These are phyloP conservation scores for Colletotrichum tabaci DNA, from an alignment of 2,329 filamentous ascomycete genomes.

Conservation along the genomic window DNA sequence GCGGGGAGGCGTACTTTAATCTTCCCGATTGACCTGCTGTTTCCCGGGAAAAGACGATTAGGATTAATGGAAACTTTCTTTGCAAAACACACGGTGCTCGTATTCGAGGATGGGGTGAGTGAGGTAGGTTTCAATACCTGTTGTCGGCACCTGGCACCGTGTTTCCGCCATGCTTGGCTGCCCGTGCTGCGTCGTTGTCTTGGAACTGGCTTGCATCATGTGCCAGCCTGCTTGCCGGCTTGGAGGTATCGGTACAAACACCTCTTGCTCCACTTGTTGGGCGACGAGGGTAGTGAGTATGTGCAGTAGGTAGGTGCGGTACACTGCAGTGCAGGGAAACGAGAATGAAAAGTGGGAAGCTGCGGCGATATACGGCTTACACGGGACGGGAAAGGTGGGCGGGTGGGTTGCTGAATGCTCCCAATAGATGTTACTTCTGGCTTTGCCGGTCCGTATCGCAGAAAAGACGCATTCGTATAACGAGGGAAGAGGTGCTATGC, in stretches of 20 bases:
- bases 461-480: background rate
- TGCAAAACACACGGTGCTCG: slow-evolving; percentile 13
- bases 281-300: slow-evolving; percentile 8
- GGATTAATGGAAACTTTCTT: slow-evolving; percentile 8
- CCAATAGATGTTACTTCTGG: slow-evolving; percentile 18
- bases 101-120: slow-evolving; percentile 23
- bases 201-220: slow-evolving; percentile 40
- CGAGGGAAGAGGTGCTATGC: background rate
- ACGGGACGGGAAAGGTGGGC: background rate
- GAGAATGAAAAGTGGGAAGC: slow-evolving; percentile 13
- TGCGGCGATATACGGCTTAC: slow-evolving; percentile 15
- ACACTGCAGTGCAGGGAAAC: background rate
- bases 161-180: slow-evolving; percentile 41
- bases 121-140: slow-evolving; percentile 40
- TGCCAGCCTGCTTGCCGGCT: slow-evolving; percentile 36
- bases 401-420: background rate
- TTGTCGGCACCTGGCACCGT: slow-evolving; percentile 38
- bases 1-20: slow-evolving; percentile 80
- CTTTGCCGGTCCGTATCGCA: background rate
- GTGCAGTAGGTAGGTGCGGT: too few relatives aligned
- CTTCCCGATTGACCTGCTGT: slow-evolving; percentile 53
- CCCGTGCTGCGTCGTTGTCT: slow-evolving; percentile 29
- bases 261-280: slow-evolving; percentile 10
- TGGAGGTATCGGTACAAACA: slow-evolving; percentile 28
- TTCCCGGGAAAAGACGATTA: slow-evolving; percentile 1